These are phyloP conservation scores for Pyrenophora teres DNA, from an alignment of 2,329 filamentous ascomycete genomes.

Conservation along the genomic window DNA sequence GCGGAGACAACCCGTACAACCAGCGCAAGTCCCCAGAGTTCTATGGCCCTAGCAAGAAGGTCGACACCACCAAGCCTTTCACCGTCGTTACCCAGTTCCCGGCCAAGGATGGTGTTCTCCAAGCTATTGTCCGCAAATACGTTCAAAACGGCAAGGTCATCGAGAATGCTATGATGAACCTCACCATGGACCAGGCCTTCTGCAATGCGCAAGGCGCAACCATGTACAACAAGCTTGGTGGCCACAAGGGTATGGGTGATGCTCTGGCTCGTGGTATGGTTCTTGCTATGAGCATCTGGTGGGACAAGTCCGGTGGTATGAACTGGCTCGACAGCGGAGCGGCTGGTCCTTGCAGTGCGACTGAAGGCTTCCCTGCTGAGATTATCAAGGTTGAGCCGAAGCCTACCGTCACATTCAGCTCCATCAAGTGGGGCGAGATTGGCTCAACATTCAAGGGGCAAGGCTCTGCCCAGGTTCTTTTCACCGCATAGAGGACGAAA, in stretches of 20 bases:
- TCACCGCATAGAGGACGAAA: too few relatives aligned
- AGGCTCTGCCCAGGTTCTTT: not conserved
- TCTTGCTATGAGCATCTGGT: conserved; percentile 61
- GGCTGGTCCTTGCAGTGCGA: conserved; percentile 60
- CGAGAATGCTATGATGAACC: conserved; percentile 55
- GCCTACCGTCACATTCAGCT: conserved; percentile 60
- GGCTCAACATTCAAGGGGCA: conserved; percentile 54
- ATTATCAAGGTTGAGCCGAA: conserved; percentile 55
- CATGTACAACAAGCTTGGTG: conserved; percentile 47
- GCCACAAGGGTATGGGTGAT: conserved; percentile 53
- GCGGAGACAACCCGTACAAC: conserved; percentile 43
- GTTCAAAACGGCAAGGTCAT: conserved; percentile 66
- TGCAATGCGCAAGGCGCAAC: conserved; percentile 35
- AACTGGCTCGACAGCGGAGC: conserved; percentile 60
- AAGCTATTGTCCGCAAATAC: conserved; percentile 68
- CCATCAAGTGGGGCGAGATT: conserved; percentile 66
- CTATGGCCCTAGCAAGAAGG: conserved; percentile 46
- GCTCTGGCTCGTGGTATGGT: conserved; percentile 59
- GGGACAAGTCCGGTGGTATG: conserved; percentile 60
- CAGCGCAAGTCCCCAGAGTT: conserved; percentile 27
- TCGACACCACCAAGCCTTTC: conserved; percentile 64
- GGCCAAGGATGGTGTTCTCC: conserved; percentile 61
- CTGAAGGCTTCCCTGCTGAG: conserved; percentile 57
- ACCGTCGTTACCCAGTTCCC: conserved; percentile 72
- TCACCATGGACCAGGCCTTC: conserved; percentile 41